Base-by-base conservation (phyloP, 805 yeast species). In the Saccharomycopsis sp. region DNA sequence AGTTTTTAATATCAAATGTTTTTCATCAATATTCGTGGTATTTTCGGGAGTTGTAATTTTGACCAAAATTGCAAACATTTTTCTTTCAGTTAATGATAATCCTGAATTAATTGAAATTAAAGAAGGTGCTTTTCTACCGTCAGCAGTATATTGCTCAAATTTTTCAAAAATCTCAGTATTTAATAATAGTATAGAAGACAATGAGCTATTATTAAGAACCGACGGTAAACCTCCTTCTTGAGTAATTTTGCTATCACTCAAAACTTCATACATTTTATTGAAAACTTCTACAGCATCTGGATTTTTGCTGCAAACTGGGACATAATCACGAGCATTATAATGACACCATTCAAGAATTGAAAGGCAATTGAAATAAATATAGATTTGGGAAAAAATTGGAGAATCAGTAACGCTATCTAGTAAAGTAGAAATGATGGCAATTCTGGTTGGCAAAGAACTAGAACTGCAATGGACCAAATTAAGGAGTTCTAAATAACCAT, bases 1-100 rank as follows among this genome's bases (percentile, higher is more conserved):
- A 14, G 29, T 25, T 21, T 32, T 23, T 9, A 45, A 36, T 13
- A 36, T 36, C 18, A 41, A 21, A 36, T 45, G 43, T 28, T 39
- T 35, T 13, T 41, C 37, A 23, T 31, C 39, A 3, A 35, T 28
- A 15, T 28, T n/a, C 5, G 10, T 8, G 10, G 5, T 5, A 8
- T n/a, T 14, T 23, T 23, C 10, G 14, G 15, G 31, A 9, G 13
- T 9, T 28, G 21, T 17, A 20, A 41, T 3, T 26, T 19, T 17
- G 12, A 26, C 26, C 21, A 35, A 30, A 15, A 34, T 35, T 9
- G 33, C 19, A 23, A 28, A 41, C 28, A 37, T 41, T 32, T 37
- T 36, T 4, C 28, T 31, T 10, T 37, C 41, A 10, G 30, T 29
- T 4, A 36, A 12, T 23, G 10, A 23, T 10, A 10, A 10, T 10